Percentiles rank a stretch among this genome's conserved stretches.
These are phyloP conservation scores for Candida stauntonica DNA, from an alignment of 805 yeast genomes.

Conservation along the genomic window DNA sequence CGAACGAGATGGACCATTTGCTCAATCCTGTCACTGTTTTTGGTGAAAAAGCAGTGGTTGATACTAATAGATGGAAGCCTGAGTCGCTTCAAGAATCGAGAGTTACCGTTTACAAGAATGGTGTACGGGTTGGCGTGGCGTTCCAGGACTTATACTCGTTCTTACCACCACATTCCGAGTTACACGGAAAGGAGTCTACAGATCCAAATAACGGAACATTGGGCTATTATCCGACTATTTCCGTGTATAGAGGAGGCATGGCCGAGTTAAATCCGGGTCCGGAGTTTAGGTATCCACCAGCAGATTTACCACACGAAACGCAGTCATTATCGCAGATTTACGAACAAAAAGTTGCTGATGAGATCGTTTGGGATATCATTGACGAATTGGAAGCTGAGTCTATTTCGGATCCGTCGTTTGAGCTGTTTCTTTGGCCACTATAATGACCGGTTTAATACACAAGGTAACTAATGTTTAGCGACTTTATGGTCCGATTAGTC, in stretches of 20 bases:
- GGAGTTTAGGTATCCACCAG: conserved; percentile 45
- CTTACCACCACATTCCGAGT: conserved; percentile 70
- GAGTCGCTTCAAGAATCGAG: conserved; percentile 53
- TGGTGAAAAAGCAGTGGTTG: conserved; percentile 62
- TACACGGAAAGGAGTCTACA: conserved; percentile 36
- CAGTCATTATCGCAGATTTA: conserved; percentile 57
- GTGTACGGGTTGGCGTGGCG: conserved; percentile 58
- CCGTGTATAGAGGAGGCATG: conserved; percentile 75
- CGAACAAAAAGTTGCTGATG: conserved; percentile 71
- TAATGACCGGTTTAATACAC: too few species aligned
- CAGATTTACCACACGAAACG: conserved; percentile 31
- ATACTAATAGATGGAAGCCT: conserved; percentile 40
- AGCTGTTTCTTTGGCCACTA: conserved; percentile 1
- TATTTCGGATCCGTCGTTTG: conserved; percentile 31
- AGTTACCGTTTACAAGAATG: conserved; percentile 74
- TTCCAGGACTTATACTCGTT: conserved; percentile 69
- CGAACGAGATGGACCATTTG: conserved; percentile 68
- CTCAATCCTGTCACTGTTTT: conserved; percentile 67
- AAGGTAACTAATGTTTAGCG: not conserved
- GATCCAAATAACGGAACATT: conserved; percentile 73
- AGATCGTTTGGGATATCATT: conserved; percentile 73
- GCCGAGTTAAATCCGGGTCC: conserved; percentile 71
- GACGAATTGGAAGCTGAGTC: conserved; percentile 75
- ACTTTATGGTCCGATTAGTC: not conserved
- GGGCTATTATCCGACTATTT: conserved; percentile 90